Conservation (phyloP, 495 filamentous ascomycete species). For the Emericellopsis terricola region DNA sequence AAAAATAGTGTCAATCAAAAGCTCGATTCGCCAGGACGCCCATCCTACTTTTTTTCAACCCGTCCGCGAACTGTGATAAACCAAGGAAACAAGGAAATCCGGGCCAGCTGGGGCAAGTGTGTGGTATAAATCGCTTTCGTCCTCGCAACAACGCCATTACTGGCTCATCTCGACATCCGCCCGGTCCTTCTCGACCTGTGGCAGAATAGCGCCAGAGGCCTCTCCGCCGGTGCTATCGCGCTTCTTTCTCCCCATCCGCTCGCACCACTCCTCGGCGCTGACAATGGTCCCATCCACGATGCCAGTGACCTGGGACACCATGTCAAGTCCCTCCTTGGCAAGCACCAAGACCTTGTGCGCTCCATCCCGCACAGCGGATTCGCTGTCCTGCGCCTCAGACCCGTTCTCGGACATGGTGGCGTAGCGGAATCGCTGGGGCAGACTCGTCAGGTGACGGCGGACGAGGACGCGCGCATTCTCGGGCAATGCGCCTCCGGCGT, state of each 20-base stretch:
- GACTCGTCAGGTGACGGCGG: slow-evolving; percentile 54
- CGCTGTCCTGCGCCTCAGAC: slow-evolving; percentile 13
- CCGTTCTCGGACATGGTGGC: slow-evolving; percentile 25
- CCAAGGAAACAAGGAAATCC: too few species aligned
- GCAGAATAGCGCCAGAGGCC: not conserved
- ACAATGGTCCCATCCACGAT: slow-evolving; percentile 70
- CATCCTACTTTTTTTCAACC: too few species aligned
- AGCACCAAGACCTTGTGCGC: slow-evolving; percentile 62
- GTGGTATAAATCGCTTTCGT: too few species aligned
- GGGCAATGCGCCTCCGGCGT: slow-evolving; percentile 68
- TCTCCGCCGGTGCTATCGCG: slow-evolving; percentile 10
- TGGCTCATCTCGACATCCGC: not conserved
- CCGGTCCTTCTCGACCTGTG: not conserved
- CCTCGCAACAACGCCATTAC: too few species aligned
- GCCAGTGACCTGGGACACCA: slow-evolving; percentile 68
- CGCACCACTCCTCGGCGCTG: slow-evolving; percentile 77
- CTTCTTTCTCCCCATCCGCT: slow-evolving; percentile 44
- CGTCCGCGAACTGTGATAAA: too few species aligned
- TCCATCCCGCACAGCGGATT: slow-evolving; percentile 18
- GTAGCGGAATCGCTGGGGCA: slow-evolving; percentile 58
- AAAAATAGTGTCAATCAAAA: too few species aligned
- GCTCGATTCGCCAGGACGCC: too few species aligned
- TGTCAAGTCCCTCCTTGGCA: slow-evolving; percentile 73
- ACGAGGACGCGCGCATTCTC: slow-evolving; percentile 68
- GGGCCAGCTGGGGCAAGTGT: too few species aligned